phyloP scores from a whole-genome alignment of 495 filamentous ascomycete species.

The Amniculicola lignicola region DNA sequence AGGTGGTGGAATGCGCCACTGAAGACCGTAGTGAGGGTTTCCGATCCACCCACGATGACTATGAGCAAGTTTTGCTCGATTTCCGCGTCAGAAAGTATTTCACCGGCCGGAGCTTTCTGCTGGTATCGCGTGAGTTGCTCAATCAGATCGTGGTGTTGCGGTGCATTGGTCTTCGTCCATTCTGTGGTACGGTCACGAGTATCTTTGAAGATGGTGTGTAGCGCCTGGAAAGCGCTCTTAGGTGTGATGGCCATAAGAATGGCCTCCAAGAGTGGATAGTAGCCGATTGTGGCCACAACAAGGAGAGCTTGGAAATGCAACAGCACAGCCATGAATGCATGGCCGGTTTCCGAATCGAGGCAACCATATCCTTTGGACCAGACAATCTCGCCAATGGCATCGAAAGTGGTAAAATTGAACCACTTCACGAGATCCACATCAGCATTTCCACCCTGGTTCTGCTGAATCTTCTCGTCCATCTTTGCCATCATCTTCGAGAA shows the following conservation, averaged over 20 bases:
- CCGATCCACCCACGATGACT: constrained; percentile 21
- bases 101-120: neutral
- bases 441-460: neutral
- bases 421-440: constrained; percentile 18
- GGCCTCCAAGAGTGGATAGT: constrained; percentile 10
- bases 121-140: constrained; percentile 2
- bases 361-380: constrained; percentile 12
- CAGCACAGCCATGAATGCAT: constrained; percentile 12
- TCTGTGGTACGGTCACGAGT: neutral
- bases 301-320: constrained; percentile 19
- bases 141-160: constrained; percentile 5
- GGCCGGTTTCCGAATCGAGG: constrained; percentile 4
- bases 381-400: constrained; percentile 20
- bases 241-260: constrained; percentile 15
- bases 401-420: constrained; percentile 21
- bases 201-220: constrained; percentile 13
- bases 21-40: constrained; percentile 17
- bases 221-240: constrained; percentile 6
- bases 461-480: constrained; percentile 2
- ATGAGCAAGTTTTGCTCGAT: constrained; percentile 18
- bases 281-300: constrained; percentile 2
- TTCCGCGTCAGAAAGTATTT: constrained; percentile 6
- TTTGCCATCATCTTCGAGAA: constrained; percentile 8
- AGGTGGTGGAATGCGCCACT: constrained; percentile 22
- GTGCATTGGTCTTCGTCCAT: neutral